phyloP scores from a whole-genome alignment of 306 rosid genomes.

The Castanea mollissima region DNA sequence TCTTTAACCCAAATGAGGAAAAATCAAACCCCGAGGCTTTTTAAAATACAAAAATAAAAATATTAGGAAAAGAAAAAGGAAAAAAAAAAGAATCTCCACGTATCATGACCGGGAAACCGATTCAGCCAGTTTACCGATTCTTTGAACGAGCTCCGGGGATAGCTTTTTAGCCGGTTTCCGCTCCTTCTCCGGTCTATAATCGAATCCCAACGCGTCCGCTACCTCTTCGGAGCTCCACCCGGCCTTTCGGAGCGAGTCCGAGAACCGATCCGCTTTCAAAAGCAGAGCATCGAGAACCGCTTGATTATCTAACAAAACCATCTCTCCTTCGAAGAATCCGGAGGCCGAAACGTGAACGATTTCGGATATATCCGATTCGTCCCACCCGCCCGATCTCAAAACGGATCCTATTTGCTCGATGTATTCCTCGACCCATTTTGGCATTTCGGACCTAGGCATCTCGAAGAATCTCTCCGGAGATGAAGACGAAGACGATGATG shows the following conservation, averaged over 20 bases:
- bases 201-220: conserved; percentile 80
- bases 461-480: conserved; percentile 82
- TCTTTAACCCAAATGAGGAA: conserved; percentile 22
- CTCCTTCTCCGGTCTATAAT: conserved; percentile 88
- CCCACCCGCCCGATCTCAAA: conserved; percentile 81
- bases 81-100: conserved; percentile 8
- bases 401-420: conserved; percentile 74
- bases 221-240: conserved; percentile 99
- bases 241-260: conserved; percentile 82
- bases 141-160: conserved; percentile 69
- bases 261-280: conserved; percentile 65
- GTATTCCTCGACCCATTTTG: conserved; percentile 86
- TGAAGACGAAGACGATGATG: conserved; percentile 41
- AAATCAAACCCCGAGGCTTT: conserved; percentile 34
- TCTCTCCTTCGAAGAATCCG: conserved; percentile 75
- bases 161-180: conserved; percentile 76
- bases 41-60: background rate
- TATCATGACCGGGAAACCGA: conserved; percentile 70
- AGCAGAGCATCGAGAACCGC: conserved; percentile 82
- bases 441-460: conserved; percentile 44
- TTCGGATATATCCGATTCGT: conserved; percentile 74
- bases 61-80: background rate
- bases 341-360: conserved; percentile 75
- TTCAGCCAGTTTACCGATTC: conserved; percentile 82
- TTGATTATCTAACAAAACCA: conserved; percentile 80